Evolutionary conservation across 495 filamentous ascomycete species (phyloP).

Genomic region (Talaromyces proteolyticus): DNA sequence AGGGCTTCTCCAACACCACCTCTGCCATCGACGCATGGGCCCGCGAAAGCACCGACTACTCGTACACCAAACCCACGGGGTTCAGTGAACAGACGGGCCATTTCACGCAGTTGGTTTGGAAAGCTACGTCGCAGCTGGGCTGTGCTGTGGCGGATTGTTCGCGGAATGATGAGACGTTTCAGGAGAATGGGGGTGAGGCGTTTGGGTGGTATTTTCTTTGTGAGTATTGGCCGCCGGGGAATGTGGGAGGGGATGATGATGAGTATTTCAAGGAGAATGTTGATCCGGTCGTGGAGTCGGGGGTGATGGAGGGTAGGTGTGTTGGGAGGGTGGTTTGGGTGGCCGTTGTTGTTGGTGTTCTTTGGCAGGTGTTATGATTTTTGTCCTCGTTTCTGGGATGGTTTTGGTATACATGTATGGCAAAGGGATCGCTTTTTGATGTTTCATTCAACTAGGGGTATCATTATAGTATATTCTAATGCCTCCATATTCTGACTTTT

Average conservation of each 20-base stretch:
- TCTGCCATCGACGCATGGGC: slow-evolving; percentile 63
- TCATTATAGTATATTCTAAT: slow-evolving; percentile 38
- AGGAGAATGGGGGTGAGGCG: slow-evolving; percentile 15
- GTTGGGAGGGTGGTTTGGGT: background rate
- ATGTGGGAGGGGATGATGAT: slow-evolving; percentile 56
- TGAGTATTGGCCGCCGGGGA: slow-evolving; percentile 72
- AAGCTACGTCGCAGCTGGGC: slow-evolving; percentile 59
- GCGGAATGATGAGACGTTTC: slow-evolving; percentile 17
- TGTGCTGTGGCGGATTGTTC: slow-evolving; percentile 59
- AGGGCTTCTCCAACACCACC: slow-evolving; percentile 56
- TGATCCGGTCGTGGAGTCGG: slow-evolving; percentile 10
- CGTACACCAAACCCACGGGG: slow-evolving; percentile 46
- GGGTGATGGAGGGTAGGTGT: background rate
- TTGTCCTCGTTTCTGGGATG: background rate
- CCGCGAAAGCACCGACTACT: slow-evolving; percentile 52
- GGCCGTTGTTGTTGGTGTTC: background rate
- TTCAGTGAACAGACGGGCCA: slow-evolving; percentile 69
- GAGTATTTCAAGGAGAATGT: slow-evolving; percentile 32
- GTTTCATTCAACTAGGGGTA: background rate
- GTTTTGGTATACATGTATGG: background rate
- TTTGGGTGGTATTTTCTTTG: slow-evolving; percentile 74
- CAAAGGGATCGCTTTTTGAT: background rate
- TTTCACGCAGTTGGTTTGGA: slow-evolving; percentile 84
- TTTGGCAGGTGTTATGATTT: background rate
- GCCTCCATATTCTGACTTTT: slow-evolving; percentile 77